phyloP scores from a whole-genome alignment of 371 early-diverging fungal genomes.

The Caulochytrium protostelioides region DNA sequence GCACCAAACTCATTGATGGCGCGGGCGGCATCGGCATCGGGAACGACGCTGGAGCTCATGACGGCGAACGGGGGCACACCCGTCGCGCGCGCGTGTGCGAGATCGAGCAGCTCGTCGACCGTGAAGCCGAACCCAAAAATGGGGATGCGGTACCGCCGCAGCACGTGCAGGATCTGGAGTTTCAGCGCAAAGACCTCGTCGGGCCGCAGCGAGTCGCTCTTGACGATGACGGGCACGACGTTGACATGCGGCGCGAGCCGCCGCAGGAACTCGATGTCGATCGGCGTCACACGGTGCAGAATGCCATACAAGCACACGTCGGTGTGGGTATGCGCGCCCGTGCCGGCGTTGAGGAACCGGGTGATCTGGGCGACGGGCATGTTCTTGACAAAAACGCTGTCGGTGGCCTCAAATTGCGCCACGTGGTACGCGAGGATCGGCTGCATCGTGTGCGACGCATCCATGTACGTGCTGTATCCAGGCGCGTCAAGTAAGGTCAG shows the following conservation, averaged over 20 bases:
- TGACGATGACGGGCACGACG: slow-evolving; percentile 29
- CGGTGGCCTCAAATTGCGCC: slow-evolving; percentile 14
- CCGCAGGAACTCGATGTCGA: slow-evolving; percentile 38
- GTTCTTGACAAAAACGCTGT: slow-evolving; percentile 18
- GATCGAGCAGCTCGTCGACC: neutral
- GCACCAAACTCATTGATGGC: slow-evolving; percentile 12
- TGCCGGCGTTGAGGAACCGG: slow-evolving; percentile 12
- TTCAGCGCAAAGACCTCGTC: slow-evolving; percentile 13
- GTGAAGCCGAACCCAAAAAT: neutral
- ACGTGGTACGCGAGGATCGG: slow-evolving; percentile 7
- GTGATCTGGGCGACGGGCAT: slow-evolving; percentile 8
- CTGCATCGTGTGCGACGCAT: slow-evolving; percentile 21
- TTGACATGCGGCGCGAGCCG: slow-evolving; percentile 28
- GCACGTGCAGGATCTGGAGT: neutral
- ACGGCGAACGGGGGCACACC: slow-evolving; percentile 6
- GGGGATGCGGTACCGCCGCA: neutral
- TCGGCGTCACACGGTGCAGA: slow-evolving; percentile 31
- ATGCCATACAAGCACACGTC: slow-evolving; percentile 45
- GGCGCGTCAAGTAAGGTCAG: slow-evolving; percentile 33
- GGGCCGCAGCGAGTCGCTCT: slow-evolving; percentile 31
- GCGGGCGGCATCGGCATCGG: no score
- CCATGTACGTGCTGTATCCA: slow-evolving; percentile 30
- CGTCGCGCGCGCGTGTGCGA: neutral
- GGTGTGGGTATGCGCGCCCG: slow-evolving; percentile 36
- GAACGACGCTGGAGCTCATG: no score